Percentiles rank a stretch among this genome's conserved stretches.
These are phyloP conservation scores for Pseudogymnoascus sp. DNA, from an alignment of 2,329 filamentous ascomycete species.

Conservation along the genomic window DNA sequence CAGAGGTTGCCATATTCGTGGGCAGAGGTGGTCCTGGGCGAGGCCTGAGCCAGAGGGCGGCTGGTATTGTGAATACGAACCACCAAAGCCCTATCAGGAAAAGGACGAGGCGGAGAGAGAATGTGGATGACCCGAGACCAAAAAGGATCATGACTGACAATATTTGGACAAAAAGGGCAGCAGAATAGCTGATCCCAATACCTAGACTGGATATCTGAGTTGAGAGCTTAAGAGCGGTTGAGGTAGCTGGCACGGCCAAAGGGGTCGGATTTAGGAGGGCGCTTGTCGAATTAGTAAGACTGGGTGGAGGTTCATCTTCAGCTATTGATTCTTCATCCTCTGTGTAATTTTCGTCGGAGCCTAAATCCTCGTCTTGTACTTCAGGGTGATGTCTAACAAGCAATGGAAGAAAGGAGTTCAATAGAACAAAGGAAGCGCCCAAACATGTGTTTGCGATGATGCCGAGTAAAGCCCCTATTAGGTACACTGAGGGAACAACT, in stretches of 20 bases:
- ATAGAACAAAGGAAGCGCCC: slow-evolving; percentile 85
- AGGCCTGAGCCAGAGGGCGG: slow-evolving; percentile 77
- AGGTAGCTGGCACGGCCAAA: slow-evolving; percentile 33
- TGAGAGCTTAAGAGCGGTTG: slow-evolving; percentile 67
- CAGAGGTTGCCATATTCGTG: slow-evolving; percentile 22
- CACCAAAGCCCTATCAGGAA: slow-evolving; percentile 88
- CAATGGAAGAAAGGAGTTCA: slow-evolving; percentile 91
- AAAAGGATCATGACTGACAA: slow-evolving; percentile 71
- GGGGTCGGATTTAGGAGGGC: slow-evolving; percentile 33
- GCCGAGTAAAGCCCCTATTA: slow-evolving; percentile 74
- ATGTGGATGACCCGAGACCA: slow-evolving; percentile 65
- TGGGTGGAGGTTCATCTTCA: slow-evolving; percentile 1
- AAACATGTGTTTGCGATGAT: slow-evolving; percentile 91
- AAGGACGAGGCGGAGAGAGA: slow-evolving; percentile 78
- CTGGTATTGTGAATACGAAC: slow-evolving; percentile 82
- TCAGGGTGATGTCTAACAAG: slow-evolving; percentile 73
- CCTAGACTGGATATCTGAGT: slow-evolving; percentile 87
- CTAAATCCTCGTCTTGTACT: slow-evolving; percentile 22
- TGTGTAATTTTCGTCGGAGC: slow-evolving; percentile 9
- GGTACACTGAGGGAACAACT: slow-evolving; percentile 64
- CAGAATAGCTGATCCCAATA: slow-evolving; percentile 88
- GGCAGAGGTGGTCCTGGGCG: slow-evolving; percentile 78
- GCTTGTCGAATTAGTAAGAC: slow-evolving; percentile 36
- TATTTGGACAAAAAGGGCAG: slow-evolving; percentile 76
- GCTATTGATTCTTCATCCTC: slow-evolving; percentile 12